Evolutionary conservation across 2,329 filamentous ascomycete species (phyloP).

Genomic region (Neospermospora avenae): DNA sequence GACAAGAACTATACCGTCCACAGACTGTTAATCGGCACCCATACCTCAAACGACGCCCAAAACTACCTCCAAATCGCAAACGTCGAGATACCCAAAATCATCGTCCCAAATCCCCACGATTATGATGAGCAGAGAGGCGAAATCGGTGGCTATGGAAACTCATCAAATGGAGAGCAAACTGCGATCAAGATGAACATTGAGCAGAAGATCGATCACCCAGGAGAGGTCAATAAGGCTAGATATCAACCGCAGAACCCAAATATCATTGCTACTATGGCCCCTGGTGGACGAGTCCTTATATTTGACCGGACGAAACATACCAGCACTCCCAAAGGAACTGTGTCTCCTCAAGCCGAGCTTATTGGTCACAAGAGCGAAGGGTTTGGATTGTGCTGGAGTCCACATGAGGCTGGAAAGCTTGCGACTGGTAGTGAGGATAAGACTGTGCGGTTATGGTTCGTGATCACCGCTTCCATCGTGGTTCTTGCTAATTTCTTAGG

Average conservation of each 20-base stretch:
- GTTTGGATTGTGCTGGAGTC: constrained; percentile 91
- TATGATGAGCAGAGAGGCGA: constrained; percentile 92
- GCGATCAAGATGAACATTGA: constrained; percentile 86
- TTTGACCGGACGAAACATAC: constrained; percentile 96
- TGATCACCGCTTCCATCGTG: constrained; percentile 1
- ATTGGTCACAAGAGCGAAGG: constrained; percentile 84
- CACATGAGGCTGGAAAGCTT: constrained; percentile 71
- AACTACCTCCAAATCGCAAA: constrained; percentile 96
- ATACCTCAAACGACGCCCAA: constrained; percentile 79
- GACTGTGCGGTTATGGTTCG: constrained; percentile 86
- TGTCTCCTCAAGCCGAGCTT: constrained; percentile 81
- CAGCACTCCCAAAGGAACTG: constrained; percentile 66
- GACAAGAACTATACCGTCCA: constrained; percentile 87
- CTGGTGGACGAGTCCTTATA: constrained; percentile 83
- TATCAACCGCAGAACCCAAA: constrained; percentile 98
- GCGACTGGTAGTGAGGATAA: constrained; percentile 89
- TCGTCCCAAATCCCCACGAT: constrained; percentile 70
- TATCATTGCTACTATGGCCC: constrained; percentile 88
- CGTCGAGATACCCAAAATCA: constrained; percentile 83
- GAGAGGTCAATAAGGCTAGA: constrained; percentile 96
- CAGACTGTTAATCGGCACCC: constrained; percentile 87
- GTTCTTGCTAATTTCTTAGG: constrained; percentile 43
- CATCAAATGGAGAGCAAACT: constrained; percentile 61
- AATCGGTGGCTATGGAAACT: constrained; percentile 85
- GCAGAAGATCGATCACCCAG: constrained; percentile 93